These are phyloP conservation scores for Quercus berberidifolia DNA, from an alignment of 306 rosid species.

Conservation along the genomic window DNA sequence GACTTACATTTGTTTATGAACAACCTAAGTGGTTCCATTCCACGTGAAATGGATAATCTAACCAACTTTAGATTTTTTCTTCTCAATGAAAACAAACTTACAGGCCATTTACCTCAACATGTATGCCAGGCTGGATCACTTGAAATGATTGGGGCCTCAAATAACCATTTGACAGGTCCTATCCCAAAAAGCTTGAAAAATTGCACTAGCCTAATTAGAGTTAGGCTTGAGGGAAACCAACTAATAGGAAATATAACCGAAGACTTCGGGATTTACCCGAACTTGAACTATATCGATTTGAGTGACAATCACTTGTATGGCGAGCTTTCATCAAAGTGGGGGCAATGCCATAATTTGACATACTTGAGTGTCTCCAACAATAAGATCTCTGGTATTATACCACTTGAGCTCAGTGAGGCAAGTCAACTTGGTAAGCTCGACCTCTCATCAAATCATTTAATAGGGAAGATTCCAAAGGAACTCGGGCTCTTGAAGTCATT, in stretches of 20 bases:
- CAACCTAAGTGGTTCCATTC: neutral
- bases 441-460: slow-evolving; percentile 32
- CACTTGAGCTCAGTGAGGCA: neutral
- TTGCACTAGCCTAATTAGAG: neutral
- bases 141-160: accelerated
- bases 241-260: slow-evolving; percentile 31
- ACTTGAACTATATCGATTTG: slow-evolving; percentile 9
- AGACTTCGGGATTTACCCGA: slow-evolving; percentile 38
- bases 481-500: neutral
- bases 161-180: neutral
- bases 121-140: neutral
- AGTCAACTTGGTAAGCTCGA: neutral
- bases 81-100: neutral
- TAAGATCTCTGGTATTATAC: neutral
- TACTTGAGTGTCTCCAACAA: neutral
- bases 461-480: slow-evolving; percentile 35
- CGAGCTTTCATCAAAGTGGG: neutral
- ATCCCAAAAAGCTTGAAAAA: slow-evolving; percentile 28
- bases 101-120: neutral
- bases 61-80: neutral
- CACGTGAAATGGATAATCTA: neutral
- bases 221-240: slow-evolving; percentile 30
- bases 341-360: neutral
- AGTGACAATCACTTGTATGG: neutral
- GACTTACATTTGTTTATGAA: neutral